Evolutionary conservation across 2,329 filamentous ascomycete genomes (phyloP).

Genomic region (Sclerotinia borealis): DNA sequence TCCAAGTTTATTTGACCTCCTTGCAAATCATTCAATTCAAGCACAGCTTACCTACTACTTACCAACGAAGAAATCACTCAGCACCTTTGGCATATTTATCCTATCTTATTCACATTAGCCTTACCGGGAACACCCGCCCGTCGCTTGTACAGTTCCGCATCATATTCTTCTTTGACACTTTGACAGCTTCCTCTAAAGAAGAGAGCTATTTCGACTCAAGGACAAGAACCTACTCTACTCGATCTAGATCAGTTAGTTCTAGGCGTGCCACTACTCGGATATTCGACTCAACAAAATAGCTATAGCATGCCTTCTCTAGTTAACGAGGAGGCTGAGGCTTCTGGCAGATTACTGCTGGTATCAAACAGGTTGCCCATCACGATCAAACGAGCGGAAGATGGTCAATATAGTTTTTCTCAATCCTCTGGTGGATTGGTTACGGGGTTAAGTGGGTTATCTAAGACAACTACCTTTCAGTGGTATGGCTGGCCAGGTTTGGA

Average conservation of each 20-base stretch:
- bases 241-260: background rate
- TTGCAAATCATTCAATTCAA: background rate
- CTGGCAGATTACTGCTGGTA: constrained; percentile 64
- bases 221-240: background rate
- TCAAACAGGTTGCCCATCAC: constrained; percentile 96
- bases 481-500: constrained; percentile 97
- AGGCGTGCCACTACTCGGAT: background rate
- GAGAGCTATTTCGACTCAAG: background rate
- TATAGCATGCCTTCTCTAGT: constrained; percentile 25
- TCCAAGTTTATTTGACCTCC: background rate
- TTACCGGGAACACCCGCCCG: constrained; percentile 5
- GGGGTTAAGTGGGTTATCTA: constrained; percentile 83
- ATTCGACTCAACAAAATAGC: background rate
- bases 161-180: constrained; percentile 2
- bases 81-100: constrained; percentile 1
- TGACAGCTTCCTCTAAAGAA: background rate
- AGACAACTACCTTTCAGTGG: constrained; percentile 94
- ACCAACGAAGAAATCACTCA: constrained; percentile 3
- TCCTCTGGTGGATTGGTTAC: constrained; percentile 94
- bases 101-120: background rate
- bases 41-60: background rate
- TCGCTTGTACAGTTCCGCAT: background rate
- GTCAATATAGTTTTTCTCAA: constrained; percentile 90
- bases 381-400: constrained; percentile 88
- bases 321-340: constrained; percentile 20